These are phyloP conservation scores for Tulasnella sp. DNA, from an alignment of 768 basidiomycete genomes.

Conservation along the genomic window DNA sequence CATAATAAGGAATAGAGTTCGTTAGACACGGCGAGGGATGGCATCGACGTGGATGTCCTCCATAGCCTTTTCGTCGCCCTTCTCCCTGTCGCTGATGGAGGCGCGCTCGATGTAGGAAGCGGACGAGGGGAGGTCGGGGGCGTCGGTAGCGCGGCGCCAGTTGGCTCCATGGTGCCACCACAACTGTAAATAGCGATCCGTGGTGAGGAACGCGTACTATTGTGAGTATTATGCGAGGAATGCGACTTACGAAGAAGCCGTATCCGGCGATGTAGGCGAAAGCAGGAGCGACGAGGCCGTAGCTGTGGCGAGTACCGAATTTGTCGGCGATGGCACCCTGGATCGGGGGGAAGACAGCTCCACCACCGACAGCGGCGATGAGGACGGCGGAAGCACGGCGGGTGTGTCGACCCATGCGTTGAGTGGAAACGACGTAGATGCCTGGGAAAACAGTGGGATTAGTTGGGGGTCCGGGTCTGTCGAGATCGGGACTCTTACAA, in stretches of 20 bases:
- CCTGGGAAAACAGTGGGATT: not conserved
- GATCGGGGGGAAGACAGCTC: conserved; percentile 11
- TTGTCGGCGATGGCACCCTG: conserved; percentile 5
- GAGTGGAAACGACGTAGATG: conserved; percentile 5
- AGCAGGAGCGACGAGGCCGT: conserved; percentile 1
- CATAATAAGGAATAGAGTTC: not conserved
- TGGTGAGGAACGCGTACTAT: not conserved
- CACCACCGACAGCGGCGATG: conserved; percentile 2
- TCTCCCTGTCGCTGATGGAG: not conserved
- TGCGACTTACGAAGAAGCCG: not conserved
- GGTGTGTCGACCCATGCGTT: conserved; percentile 1
- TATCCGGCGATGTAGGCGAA: conserved; percentile 1
- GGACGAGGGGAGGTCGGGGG: not conserved
- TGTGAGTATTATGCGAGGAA: not conserved
- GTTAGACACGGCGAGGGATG: not conserved
- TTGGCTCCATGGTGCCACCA: not conserved
- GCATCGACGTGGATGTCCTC: not conserved
- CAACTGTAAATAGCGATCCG: not conserved
- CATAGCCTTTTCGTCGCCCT: not conserved
- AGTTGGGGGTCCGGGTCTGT: not conserved
- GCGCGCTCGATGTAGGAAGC: not conserved
- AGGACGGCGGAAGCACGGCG: conserved; percentile 1
- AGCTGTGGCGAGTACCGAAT: not conserved
- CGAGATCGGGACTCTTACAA: not conserved
- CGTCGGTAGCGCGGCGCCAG: not conserved